Percentiles rank a stretch among this genome's conserved stretches.
Conservation (phyloP, 2,329 filamentous ascomycete species). For the Cadophora sp. region DNA sequence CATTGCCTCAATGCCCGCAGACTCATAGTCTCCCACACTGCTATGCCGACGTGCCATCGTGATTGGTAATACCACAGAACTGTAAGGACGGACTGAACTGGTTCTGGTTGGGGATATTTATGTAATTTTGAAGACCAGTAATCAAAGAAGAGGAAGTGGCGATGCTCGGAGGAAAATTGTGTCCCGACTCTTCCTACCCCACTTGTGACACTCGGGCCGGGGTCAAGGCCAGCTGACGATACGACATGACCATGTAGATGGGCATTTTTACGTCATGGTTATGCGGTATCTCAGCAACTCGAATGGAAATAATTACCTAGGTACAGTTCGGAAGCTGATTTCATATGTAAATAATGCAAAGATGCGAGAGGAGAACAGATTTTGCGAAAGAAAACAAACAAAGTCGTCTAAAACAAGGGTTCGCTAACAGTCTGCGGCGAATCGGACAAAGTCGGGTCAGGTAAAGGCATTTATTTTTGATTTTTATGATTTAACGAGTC, state of each 20-base stretch:
- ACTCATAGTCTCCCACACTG: constrained; percentile 20
- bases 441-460: background rate
- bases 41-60: constrained; percentile 17
- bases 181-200: background rate
- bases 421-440: background rate
- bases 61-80: background rate
- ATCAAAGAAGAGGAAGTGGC: constrained; percentile 1
- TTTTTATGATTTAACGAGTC: constrained; percentile 10
- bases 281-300: background rate
- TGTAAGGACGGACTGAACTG: too few relatives aligned
- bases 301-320: too few relatives aligned
- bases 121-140: background rate
- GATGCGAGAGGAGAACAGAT: background rate
- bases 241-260: background rate
- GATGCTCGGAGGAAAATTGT: constrained; percentile 4
- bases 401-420: constrained; percentile 7
- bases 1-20: constrained; percentile 9
- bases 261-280: constrained; percentile 1
- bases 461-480: constrained; percentile 8
- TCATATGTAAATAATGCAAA: background rate
- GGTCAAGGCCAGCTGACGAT: background rate
- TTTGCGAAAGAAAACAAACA: constrained; percentile 8
- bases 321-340: background rate
- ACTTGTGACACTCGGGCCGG: constrained; percentile 11
- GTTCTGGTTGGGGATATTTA: background rate